Base-by-base conservation (phyloP, 306 rosid species). In the Betula pendula region DNA sequence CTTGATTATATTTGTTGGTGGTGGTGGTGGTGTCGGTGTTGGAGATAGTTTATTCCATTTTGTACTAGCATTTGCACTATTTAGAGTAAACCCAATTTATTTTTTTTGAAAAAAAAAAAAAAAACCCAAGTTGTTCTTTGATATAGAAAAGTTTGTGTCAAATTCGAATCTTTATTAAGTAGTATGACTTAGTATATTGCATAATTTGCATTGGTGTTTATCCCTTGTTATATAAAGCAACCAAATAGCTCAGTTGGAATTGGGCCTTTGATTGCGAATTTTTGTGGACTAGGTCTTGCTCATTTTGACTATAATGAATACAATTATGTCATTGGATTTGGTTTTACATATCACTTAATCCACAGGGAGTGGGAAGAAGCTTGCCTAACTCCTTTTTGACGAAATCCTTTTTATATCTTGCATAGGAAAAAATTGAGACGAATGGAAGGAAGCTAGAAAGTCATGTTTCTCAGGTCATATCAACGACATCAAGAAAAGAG, bases 391-490 rank as follows among this genome's bases (percentile, higher is more conserved):
- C 62, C 49, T 68, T 76, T 58, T 81, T 70, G 14, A 17, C 73
- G 73, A 78, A 74, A 27, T 38, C 38, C 22, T 80, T 17, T 19
- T 71, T 72, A 72, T 75, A 56, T 78, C 66, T 77, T 81, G 66
- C 52, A 69, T 81, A 93, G 97, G 96, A 85, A 81, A 95, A 89
- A 72, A 44, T 95, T 75, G 84, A 85, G 80, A 81, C 51, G 77
- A 95, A 95, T 85, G 89, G 83, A 75, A 72, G 86, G 88, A 88
- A 76, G 81, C 85, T 92, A 55, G 81, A 84, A 40, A 71, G 81
- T 75, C 88, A 89, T 70, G 77, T 85, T 48, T 80, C 87, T 25
- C 72, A 77, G 75, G 62, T 81, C 48, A 31, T 84, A 47, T 83
- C 87, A 27, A 77, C 70, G 38, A 77, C 83, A 60, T 79, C 95